phyloP scores from a whole-genome alignment of 2,329 filamentous ascomycete genomes.

The Hypocrella siamensis region DNA sequence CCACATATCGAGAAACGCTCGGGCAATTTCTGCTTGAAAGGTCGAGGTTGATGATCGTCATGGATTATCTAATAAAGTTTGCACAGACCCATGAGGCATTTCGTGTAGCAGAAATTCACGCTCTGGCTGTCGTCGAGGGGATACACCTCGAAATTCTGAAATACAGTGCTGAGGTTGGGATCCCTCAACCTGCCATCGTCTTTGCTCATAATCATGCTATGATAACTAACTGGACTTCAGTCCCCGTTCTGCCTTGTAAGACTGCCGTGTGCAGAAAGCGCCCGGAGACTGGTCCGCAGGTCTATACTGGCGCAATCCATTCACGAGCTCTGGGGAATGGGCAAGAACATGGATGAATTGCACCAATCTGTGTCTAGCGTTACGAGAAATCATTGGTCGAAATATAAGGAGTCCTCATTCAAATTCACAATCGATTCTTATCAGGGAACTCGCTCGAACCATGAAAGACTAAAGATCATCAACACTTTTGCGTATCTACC shows the following conservation, averaged over 20 bases:
- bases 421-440: slow-evolving; percentile 77
- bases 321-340: slow-evolving; percentile 78
- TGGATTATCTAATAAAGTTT: slow-evolving; percentile 80
- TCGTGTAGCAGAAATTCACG: slow-evolving; percentile 66
- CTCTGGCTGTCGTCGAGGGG: slow-evolving; percentile 54
- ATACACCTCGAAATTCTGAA: slow-evolving; percentile 57
- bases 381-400: slow-evolving; percentile 49
- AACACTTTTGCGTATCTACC: slow-evolving; percentile 66
- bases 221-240: slow-evolving; percentile 27
- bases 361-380: slow-evolving; percentile 46
- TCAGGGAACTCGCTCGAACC: slow-evolving; percentile 50
- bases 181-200: background rate
- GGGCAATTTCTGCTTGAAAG: too few relatives aligned
- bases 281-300: slow-evolving; percentile 51
- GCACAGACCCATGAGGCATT: slow-evolving; percentile 87
- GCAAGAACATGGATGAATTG: slow-evolving; percentile 48
- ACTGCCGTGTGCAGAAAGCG: slow-evolving; percentile 48
- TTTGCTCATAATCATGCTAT: slow-evolving; percentile 1
- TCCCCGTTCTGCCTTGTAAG: slow-evolving; percentile 74
- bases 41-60: too few relatives aligned
- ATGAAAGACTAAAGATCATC: slow-evolving; percentile 58
- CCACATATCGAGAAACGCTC: too few relatives aligned
- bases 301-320: slow-evolving; percentile 73
- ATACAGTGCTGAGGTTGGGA: slow-evolving; percentile 57
- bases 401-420: slow-evolving; percentile 54